These are phyloP conservation scores for Cucurbita ficifolia DNA, from an alignment of 306 rosid species.

Conservation along the genomic window DNA sequence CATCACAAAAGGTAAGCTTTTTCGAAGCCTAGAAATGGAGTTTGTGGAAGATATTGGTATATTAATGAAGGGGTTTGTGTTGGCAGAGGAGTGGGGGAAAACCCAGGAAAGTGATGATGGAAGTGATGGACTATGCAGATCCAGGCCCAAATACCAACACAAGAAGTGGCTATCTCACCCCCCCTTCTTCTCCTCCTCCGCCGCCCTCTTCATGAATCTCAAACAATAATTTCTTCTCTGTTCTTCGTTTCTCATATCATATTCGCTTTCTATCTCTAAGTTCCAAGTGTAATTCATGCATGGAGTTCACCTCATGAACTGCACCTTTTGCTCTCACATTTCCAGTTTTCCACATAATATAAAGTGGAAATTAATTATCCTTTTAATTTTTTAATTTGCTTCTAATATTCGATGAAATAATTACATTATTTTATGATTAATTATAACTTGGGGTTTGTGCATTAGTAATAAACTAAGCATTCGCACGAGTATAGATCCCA, in stretches of 20 bases:
- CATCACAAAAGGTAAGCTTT: not conserved
- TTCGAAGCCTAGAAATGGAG: not conserved
- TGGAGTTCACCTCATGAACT: not conserved
- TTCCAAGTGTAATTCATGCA: not conserved
- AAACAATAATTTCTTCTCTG: not conserved
- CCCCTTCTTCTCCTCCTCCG: constrained; percentile 38
- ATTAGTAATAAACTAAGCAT: no score
- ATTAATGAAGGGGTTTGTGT: not conserved
- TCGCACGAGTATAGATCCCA: no score
- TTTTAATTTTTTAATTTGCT: no score
- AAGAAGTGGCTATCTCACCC: constrained; percentile 25
- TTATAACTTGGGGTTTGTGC: no score
- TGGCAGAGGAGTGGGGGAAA: constrained; percentile 22
- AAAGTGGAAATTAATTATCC: no score
- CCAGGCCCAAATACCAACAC: constrained; percentile 69
- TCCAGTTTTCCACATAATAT: no score
- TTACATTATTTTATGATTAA: no score
- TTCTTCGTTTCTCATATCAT: not conserved
- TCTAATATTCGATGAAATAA: no score
- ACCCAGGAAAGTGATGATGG: constrained; percentile 10
- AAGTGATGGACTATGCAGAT: constrained; percentile 43
- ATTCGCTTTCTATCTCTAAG: not conserved
- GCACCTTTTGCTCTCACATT: not conserved
- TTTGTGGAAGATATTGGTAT: no score
- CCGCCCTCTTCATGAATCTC: not conserved